phyloP scores from a whole-genome alignment of 2,329 filamentous ascomycete species.

The Diaporthe sp. region DNA sequence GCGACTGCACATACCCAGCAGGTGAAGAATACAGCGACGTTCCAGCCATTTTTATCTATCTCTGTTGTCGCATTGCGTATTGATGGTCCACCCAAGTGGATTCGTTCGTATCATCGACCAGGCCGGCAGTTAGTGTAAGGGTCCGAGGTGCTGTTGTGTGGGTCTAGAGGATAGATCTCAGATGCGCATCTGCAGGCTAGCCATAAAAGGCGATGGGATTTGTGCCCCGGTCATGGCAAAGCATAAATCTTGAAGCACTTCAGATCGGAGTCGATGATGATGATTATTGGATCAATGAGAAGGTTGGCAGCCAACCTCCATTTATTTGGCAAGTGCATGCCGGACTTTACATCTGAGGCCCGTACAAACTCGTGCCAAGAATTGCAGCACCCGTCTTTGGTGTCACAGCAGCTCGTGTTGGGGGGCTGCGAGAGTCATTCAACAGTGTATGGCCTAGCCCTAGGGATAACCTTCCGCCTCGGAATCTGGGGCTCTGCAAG shows the following conservation, averaged over 20 bases:
- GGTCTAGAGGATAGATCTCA: conserved; percentile 11
- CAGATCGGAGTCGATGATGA: background rate
- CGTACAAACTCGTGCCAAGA: background rate
- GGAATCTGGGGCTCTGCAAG: conserved; percentile 4
- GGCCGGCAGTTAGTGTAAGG: background rate
- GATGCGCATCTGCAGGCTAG: conserved; percentile 1
- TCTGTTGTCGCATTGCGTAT: background rate
- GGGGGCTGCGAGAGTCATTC: background rate
- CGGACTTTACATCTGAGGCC: conserved; percentile 11
- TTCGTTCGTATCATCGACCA: background rate
- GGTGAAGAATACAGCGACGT: conserved; percentile 9
- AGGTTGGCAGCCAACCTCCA: background rate
- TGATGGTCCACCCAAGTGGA: background rate
- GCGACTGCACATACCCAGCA: conserved; percentile 3
- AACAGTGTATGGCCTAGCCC: background rate
- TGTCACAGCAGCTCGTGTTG: conserved; percentile 1
- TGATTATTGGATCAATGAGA: background rate
- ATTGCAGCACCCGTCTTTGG: background rate
- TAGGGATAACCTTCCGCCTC: conserved; percentile 17
- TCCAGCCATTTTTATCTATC: background rate
- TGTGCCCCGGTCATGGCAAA: background rate
- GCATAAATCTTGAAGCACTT: background rate
- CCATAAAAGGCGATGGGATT: background rate
- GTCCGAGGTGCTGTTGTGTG: background rate
- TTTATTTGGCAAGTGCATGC: background rate